Evolutionary conservation across 805 yeast genomes (phyloP).

Genomic region (Candida coquimbonensis): DNA sequence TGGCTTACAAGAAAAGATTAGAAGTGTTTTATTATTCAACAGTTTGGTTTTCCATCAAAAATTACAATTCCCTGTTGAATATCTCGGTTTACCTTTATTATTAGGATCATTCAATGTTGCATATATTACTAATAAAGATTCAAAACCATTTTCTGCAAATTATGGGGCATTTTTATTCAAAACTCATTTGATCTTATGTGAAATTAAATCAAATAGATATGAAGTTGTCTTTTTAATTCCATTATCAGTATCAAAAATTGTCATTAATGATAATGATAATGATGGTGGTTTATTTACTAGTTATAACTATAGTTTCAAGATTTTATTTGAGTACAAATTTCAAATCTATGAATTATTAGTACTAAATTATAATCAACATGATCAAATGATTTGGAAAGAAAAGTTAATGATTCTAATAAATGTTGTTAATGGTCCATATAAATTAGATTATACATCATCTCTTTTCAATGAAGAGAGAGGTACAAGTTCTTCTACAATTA

Average conservation of each 20-base stretch:
- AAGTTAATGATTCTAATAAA: slow-evolving; percentile 24
- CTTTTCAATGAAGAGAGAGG: slow-evolving; percentile 18
- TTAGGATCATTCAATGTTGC: slow-evolving; percentile 36
- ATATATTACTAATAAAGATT: slow-evolving; percentile 29
- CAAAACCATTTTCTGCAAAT: slow-evolving; percentile 5
- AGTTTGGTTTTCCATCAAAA: slow-evolving; percentile 10
- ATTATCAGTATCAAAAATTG: slow-evolving; percentile 27
- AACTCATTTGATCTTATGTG: slow-evolving; percentile 39
- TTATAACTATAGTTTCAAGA: slow-evolving; percentile 31
- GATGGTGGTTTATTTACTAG: slow-evolving; percentile 27
- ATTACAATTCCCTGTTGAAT: slow-evolving; percentile 32
- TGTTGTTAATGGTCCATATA: slow-evolving; percentile 28
- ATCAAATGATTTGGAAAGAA: slow-evolving; percentile 36
- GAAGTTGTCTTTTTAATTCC: slow-evolving; percentile 44
- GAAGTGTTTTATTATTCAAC: slow-evolving; percentile 10
- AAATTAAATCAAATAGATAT: slow-evolving; percentile 19
- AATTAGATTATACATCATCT: slow-evolving; percentile 24
- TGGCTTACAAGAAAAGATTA: slow-evolving; percentile 20
- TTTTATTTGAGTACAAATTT: slow-evolving; percentile 38
- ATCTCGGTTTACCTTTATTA: slow-evolving; percentile 39
- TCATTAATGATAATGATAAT: slow-evolving; percentile 18
- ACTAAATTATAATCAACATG: slow-evolving; percentile 26
- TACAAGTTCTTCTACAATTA: slow-evolving; percentile 15
- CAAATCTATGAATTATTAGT: slow-evolving; percentile 40
- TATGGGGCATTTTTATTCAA: slow-evolving; percentile 41